phyloP scores from a whole-genome alignment of 2,329 filamentous ascomycete species.

The Talaromyces sp. region DNA sequence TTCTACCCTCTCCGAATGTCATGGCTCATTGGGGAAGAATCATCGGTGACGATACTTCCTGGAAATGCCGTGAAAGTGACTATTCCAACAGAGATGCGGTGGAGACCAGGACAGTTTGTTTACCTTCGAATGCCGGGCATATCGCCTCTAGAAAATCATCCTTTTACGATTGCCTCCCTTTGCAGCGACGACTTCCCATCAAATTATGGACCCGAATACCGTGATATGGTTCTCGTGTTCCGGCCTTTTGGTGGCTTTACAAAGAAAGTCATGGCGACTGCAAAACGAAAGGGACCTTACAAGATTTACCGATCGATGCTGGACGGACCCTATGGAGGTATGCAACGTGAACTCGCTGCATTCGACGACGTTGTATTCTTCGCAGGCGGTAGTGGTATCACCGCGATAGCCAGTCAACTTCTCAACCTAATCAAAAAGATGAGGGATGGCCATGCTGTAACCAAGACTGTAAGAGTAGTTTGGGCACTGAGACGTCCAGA shows the following conservation, averaged over 20 bases:
- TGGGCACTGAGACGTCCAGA: slow-evolving; percentile 90
- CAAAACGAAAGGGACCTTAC: slow-evolving; percentile 80
- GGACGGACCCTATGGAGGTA: slow-evolving; percentile 92
- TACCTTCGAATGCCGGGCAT: slow-evolving; percentile 93
- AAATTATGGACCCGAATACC: slow-evolving; percentile 79
- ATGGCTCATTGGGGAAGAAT: slow-evolving; percentile 87
- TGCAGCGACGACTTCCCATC: slow-evolving; percentile 93
- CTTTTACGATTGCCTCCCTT: slow-evolving; percentile 89
- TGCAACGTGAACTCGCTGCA: slow-evolving; percentile 82
- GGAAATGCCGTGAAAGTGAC: slow-evolving; percentile 96
- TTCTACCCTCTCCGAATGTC: slow-evolving; percentile 71
- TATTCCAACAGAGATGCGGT: slow-evolving; percentile 86
- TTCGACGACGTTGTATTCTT: slow-evolving; percentile 94
- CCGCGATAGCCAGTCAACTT: slow-evolving; percentile 85
- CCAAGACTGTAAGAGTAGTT: slow-evolving; percentile 84
- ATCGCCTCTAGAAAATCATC: slow-evolving; percentile 86
- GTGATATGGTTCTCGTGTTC: slow-evolving; percentile 88
- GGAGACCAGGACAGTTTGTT: slow-evolving; percentile 91
- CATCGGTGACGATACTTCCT: slow-evolving; percentile 80
- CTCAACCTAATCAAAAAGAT: slow-evolving; percentile 94
- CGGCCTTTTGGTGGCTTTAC: slow-evolving; percentile 90
- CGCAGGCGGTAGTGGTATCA: slow-evolving; percentile 91
- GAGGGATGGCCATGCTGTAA: slow-evolving; percentile 90
- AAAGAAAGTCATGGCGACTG: slow-evolving; percentile 74
- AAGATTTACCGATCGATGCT: slow-evolving; percentile 90